Evolutionary conservation across 2,329 filamentous ascomycete genomes (phyloP), one percentile per base, ranked within the genome.

Genomic region (Scedosporium dehoogii): DNA sequence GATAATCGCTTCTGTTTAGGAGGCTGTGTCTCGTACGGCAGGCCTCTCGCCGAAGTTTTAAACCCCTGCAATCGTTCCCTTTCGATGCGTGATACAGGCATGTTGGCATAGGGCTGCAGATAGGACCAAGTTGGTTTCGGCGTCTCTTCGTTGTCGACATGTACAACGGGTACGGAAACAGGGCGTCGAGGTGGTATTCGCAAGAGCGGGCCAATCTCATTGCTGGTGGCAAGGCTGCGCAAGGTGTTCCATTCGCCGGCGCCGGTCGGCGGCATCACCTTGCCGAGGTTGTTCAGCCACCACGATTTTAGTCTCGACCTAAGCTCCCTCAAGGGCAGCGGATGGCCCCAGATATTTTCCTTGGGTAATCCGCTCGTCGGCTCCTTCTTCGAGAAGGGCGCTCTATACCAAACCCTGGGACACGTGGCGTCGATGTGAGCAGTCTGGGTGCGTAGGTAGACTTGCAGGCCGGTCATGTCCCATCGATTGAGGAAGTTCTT

Each of bases 201-300:
- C 72, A 77, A 79, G 38, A 76, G 51, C 21, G 53, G 18, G 18
- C 25, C 25, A 10, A 42, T n/a, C 48, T 56, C 59, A 3, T 16
- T 38, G 1, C 79, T 83, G 6, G 67, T 65, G 3, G 76, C 76
- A 42, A 87, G 66, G 25, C 72, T 70, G n/a, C 71, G 71, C n/a
- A 87, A 70, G 14, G 78, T 68, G 14, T 85, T 75, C 83, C 83
- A 87, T 68, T 87, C 82, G 18, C 74, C 73, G 29, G 70, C 72
- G 6, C 76, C 76, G 16, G 87, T 63, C 0, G 85, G 85, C 23
- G 46, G 53, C 33, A 56, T 33, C 16, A 59, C 60, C 56, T 27
- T 51, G 18, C 10, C 7, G 9, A 58, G 27, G 29, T 33, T 62
- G 58, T 23, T 10, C 6, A 21, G 61, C 58, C 18, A 53, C 59